A percentile compares a stretch with the other conserved stretches of the same genome.
These are phyloP conservation scores for Sugiyamaella japonica DNA, from an alignment of 1,139 yeast genomes.

Conservation along the genomic window DNA sequence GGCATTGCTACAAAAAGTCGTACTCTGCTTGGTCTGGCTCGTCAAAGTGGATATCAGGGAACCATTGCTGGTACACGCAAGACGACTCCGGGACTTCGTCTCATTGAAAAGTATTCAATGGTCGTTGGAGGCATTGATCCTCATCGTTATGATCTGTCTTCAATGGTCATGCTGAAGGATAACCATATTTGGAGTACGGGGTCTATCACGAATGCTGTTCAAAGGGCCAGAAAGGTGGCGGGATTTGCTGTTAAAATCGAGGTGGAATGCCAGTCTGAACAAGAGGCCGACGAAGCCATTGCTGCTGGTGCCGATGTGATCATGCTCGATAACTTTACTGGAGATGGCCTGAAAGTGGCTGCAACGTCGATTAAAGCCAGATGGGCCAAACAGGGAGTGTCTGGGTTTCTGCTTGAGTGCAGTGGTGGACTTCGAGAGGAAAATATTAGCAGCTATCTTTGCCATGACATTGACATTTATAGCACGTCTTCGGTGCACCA, in stretches of 20 bases:
- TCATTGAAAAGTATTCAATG: conserved; percentile 90
- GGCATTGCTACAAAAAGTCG: conserved; percentile 83
- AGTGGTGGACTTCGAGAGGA: conserved; percentile 83
- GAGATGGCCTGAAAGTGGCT: conserved; percentile 62
- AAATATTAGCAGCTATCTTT: conserved; percentile 64
- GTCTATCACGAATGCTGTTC: conserved; percentile 81
- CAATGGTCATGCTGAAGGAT: conserved; percentile 96
- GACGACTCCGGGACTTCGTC: conserved; percentile 93
- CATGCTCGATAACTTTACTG: conserved; percentile 88
- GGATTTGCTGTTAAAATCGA: conserved; percentile 91
- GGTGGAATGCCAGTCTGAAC: conserved; percentile 82
- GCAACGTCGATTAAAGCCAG: conserved; percentile 61
- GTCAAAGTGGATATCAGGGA: conserved; percentile 72
- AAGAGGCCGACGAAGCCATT: conserved; percentile 89
- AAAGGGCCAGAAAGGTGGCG: conserved; percentile 72
- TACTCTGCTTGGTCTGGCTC: conserved; percentile 60
- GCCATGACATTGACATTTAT: conserved; percentile 83
- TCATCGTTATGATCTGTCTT: conserved; percentile 85
- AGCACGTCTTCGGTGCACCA: conserved; percentile 94
- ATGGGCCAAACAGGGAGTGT: conserved; percentile 51
- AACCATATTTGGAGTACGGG: conserved; percentile 93
- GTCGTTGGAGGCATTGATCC: conserved; percentile 93
- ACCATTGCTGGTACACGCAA: conserved; percentile 95
- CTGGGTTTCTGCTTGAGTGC: conserved; percentile 74
- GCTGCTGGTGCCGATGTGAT: conserved; percentile 94